Base-by-base conservation (phyloP, 2,329 filamentous ascomycete species). In the Truncatella angustata region DNA sequence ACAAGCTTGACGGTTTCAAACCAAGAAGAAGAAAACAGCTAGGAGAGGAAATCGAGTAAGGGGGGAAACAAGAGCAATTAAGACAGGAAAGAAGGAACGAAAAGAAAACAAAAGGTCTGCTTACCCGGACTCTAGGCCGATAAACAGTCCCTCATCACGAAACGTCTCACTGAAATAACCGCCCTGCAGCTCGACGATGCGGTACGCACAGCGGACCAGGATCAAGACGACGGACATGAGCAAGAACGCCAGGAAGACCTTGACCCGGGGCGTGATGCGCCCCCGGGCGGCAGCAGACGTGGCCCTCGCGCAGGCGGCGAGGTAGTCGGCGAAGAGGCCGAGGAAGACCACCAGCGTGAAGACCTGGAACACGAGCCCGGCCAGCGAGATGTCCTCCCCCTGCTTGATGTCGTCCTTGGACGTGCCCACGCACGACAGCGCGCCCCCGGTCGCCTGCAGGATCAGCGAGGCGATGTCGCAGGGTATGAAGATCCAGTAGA, bases 401-500 rank as follows among this genome's bases (percentile, higher is more conserved):
- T 10, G 11, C 21, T 44, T 5, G 23, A 21, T 44, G 11, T n/a
- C 40, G 14, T 14, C 21, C 10, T 11, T 11, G 18, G 37, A 11
- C 18, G 37, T 42, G 9, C 10, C 11, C 10, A 42, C 18, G 32
- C 32, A 35, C n/a, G 36, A 39, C 36, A 39, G 36, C 21, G 75
- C 80, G 24, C 81, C 81, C 23, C 81, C 81, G 7, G 75, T 69
- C 28, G 78, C 81, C 66, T 84, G 81, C 30, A 84, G 68, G 52
- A 73, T 67, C 30, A 84, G 77, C n/a, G n/a, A n/a, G 5, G 79
- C 82, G 54, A 82, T 52, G 52, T 82, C 79, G 61, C 72, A 75
- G 34, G 75, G 75, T 60, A 80, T 78, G 61, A 77, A 77, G 54
- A 73, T 61, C 67, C 68, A 76, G 65, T 71, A 73, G 54, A 75